A percentile compares a stretch with the other conserved stretches of the same genome.
phyloP scores from a whole-genome alignment of 108 stramenopile species.

The Nitzschia inconspicua region DNA sequence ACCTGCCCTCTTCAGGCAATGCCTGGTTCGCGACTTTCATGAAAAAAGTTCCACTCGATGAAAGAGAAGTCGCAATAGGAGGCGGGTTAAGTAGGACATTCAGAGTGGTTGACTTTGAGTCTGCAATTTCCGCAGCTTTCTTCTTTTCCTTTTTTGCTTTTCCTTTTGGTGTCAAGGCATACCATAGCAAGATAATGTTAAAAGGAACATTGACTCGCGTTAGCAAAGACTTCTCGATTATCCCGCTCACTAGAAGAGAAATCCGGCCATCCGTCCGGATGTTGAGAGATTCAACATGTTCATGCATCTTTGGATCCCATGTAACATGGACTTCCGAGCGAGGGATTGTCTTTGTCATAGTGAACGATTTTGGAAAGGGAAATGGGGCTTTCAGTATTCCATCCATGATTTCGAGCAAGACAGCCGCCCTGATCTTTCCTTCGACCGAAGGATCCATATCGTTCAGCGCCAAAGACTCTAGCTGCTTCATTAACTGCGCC shows the following conservation, averaged over 20 bases:
- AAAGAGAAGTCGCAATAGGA: constrained; percentile 6
- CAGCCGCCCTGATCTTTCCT: constrained; percentile 34
- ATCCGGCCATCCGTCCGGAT: constrained; percentile 6
- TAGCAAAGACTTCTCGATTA: constrained; percentile 18
- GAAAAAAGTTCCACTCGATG: constrained; percentile 23
- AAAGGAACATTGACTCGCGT: constrained; percentile 20
- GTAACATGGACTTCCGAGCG: constrained; percentile 9
- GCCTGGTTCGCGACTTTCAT: constrained; percentile 14
- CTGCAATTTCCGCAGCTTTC: background rate
- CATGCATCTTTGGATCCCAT: constrained; percentile 19
- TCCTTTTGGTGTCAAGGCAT: constrained; percentile 10
- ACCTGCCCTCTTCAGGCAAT: constrained; percentile 20
- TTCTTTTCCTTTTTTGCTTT: background rate
- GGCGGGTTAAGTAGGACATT: background rate
- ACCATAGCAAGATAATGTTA: constrained; percentile 24
- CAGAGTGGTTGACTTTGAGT: background rate
- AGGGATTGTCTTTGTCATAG: constrained; percentile 3
- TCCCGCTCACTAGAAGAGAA: constrained; percentile 27
- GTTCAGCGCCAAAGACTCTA: constrained; percentile 21
- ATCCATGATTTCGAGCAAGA: constrained; percentile 42
- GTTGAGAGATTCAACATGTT: constrained; percentile 21
- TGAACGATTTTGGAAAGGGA: constrained; percentile 37
- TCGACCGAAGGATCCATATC: constrained; percentile 31
- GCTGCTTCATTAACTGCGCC: constrained; percentile 20
- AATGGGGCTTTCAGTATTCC: constrained; percentile 32